A percentile compares a stretch with the other conserved stretches of the same genome.
Evolutionary conservation across 78 protist genomes (phyloP).

Genomic region (Protostelium mycophagum): DNA sequence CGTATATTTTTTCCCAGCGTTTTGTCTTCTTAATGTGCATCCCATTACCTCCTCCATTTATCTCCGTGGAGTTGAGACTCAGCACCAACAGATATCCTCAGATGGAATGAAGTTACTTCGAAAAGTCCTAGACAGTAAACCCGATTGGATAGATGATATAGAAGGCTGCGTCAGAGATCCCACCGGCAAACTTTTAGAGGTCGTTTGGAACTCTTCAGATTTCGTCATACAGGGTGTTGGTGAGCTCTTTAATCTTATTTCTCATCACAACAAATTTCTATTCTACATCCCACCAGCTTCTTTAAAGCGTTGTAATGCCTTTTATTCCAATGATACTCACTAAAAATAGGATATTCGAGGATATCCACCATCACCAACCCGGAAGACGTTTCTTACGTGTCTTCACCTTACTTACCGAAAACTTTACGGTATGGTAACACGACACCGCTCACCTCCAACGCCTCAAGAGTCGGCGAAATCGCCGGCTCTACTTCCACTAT

Average conservation of each 20-base stretch:
- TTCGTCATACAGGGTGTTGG: background rate
- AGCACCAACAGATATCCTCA: background rate
- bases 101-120: background rate
- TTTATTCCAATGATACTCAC: background rate
- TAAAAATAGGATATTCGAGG: background rate
- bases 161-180: background rate
- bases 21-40: too few species aligned
- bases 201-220: background rate
- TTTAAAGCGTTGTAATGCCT: too few species aligned
- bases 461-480: conserved; percentile 14
- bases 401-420: conserved; percentile 9
- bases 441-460: conserved; percentile 1
- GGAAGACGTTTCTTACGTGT: conserved; percentile 36
- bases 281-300: background rate
- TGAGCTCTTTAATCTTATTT: too few species aligned
- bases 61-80: too few species aligned
- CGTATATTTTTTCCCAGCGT: background rate
- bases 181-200: background rate
- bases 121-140: background rate
- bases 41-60: too few species aligned
- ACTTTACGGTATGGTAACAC: background rate
- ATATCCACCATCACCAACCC: conserved; percentile 3
- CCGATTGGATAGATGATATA: background rate
- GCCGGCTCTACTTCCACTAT: conserved; percentile 16
- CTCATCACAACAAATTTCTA: conserved; percentile 2